Evolutionary conservation across 2,329 filamentous ascomycete genomes (phyloP).

Genomic region (Penicillium griseofulvum): DNA sequence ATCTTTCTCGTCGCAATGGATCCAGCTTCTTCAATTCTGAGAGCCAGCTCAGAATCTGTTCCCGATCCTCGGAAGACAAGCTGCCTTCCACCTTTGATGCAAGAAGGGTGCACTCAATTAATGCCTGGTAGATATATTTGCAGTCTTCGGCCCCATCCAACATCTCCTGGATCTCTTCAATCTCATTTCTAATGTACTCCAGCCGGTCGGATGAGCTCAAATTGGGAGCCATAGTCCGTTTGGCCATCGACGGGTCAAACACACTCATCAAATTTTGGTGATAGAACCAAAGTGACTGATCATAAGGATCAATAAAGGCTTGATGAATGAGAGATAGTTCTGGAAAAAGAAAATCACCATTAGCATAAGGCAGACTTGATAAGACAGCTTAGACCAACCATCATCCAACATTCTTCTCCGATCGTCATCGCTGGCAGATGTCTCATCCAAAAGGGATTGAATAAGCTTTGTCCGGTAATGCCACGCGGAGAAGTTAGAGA

Average conservation of each 20-base stretch:
- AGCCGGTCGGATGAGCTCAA: slow-evolving; percentile 62
- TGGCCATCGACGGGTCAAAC: slow-evolving; percentile 52
- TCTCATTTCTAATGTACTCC: slow-evolving; percentile 66
- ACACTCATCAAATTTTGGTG: slow-evolving; percentile 82
- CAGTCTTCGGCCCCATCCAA: slow-evolving; percentile 65
- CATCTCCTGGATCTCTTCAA: slow-evolving; percentile 69
- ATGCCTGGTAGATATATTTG: slow-evolving; percentile 87
- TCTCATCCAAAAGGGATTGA: slow-evolving; percentile 68
- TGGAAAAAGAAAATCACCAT: slow-evolving; percentile 20
- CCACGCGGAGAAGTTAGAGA: slow-evolving; percentile 98
- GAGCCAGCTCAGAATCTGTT: slow-evolving; percentile 59
- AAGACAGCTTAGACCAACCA: slow-evolving; percentile 45
- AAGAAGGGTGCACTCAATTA: slow-evolving; percentile 72
- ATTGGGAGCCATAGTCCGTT: slow-evolving; percentile 62
- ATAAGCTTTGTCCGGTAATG: slow-evolving; percentile 86
- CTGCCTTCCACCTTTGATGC: slow-evolving; percentile 50
- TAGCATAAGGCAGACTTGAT: background rate
- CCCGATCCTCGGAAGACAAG: slow-evolving; percentile 44
- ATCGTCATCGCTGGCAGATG: slow-evolving; percentile 60
- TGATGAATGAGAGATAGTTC: slow-evolving; percentile 75
- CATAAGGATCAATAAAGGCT: slow-evolving; percentile 84
- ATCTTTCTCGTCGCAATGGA: slow-evolving; percentile 70
- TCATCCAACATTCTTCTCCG: slow-evolving; percentile 69
- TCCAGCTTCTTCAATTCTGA: slow-evolving; percentile 66
- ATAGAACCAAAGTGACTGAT: slow-evolving; percentile 97